Conservation (phyloP, 2,329 filamentous ascomycete species). For the Phialophora macrospora region DNA sequence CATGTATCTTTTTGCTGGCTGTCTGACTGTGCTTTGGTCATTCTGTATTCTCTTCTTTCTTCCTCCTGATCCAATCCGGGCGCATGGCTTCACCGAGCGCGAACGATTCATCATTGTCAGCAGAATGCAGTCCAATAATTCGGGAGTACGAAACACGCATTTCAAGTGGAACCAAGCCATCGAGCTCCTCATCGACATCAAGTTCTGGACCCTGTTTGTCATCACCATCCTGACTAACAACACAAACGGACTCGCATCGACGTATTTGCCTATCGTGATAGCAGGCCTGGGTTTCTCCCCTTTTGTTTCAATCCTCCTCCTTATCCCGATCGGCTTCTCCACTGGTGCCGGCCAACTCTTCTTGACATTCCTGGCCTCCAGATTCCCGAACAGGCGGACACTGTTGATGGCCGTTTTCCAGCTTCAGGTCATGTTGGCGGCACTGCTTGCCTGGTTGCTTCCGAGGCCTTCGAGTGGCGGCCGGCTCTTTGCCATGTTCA, state of each 20-base stretch:
- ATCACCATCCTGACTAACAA: slow-evolving; percentile 74
- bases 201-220: slow-evolving; percentile 63
- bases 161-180: slow-evolving; percentile 64
- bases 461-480: slow-evolving; percentile 51
- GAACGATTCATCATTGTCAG: slow-evolving; percentile 70
- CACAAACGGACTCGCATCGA: slow-evolving; percentile 58
- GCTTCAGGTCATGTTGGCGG: slow-evolving; percentile 50
- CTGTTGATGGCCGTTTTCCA: slow-evolving; percentile 51
- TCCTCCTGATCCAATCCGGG: slow-evolving; percentile 67
- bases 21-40: slow-evolving; percentile 59
- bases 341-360: slow-evolving; percentile 48
- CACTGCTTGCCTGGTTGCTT: slow-evolving; percentile 52
- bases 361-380: slow-evolving; percentile 50
- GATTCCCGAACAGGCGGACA: slow-evolving; percentile 43
- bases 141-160: slow-evolving; percentile 64
- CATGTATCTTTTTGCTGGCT: slow-evolving; percentile 69
- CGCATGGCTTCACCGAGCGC: slow-evolving; percentile 68
- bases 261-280: slow-evolving; percentile 73
- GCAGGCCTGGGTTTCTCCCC: slow-evolving; percentile 70
- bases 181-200: slow-evolving; percentile 63
- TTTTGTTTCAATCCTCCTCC: slow-evolving; percentile 68
- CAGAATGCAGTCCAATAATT: slow-evolving; percentile 65
- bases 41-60: slow-evolving; percentile 69
- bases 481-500: slow-evolving; percentile 56
- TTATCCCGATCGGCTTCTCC: slow-evolving; percentile 49